Evolutionary conservation across 805 yeast genomes (phyloP).

Genomic region (Candida lessepsii): DNA sequence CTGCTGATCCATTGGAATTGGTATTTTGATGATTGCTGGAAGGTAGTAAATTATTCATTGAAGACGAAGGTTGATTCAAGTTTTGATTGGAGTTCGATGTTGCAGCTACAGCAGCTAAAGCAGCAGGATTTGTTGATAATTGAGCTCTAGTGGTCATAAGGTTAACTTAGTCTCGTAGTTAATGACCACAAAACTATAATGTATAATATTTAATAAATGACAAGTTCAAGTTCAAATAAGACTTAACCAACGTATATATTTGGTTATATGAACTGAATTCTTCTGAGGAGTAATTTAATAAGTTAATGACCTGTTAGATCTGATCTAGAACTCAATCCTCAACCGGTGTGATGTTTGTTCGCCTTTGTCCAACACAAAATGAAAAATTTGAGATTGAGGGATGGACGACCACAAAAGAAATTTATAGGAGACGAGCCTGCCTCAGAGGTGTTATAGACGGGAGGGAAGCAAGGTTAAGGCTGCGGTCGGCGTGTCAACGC

Average conservation of each 20-base stretch:
- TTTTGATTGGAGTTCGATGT: conserved; percentile 14
- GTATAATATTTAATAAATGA: not conserved
- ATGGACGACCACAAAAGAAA: conserved; percentile 3
- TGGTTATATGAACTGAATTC: too few species aligned
- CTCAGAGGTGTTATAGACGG: not conserved
- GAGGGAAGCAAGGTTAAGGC: not conserved
- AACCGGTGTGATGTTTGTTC: conserved; percentile 6
- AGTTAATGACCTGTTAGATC: not conserved
- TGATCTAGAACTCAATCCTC: conserved; percentile 1
- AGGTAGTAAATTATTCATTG: conserved; percentile 2
- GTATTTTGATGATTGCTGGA: not conserved
- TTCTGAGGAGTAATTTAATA: too few species aligned
- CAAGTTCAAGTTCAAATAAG: too few species aligned
- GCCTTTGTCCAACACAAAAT: conserved; percentile 9
- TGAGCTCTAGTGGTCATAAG: conserved; percentile 17
- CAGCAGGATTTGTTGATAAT: conserved; percentile 16
- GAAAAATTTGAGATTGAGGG: conserved; percentile 6
- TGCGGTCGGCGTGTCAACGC: too few species aligned
- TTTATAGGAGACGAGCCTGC: conserved; percentile 1
- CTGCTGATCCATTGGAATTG: conserved; percentile 1
- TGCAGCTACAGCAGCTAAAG: conserved; percentile 19
- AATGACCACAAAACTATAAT: conserved; percentile 4
- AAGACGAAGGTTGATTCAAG: conserved; percentile 4
- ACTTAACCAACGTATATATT: too few species aligned
- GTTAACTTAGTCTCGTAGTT: not conserved